Base-by-base conservation (phyloP, 371 early-diverging fungal species). In the Dinochytrium kinnereticum region DNA sequence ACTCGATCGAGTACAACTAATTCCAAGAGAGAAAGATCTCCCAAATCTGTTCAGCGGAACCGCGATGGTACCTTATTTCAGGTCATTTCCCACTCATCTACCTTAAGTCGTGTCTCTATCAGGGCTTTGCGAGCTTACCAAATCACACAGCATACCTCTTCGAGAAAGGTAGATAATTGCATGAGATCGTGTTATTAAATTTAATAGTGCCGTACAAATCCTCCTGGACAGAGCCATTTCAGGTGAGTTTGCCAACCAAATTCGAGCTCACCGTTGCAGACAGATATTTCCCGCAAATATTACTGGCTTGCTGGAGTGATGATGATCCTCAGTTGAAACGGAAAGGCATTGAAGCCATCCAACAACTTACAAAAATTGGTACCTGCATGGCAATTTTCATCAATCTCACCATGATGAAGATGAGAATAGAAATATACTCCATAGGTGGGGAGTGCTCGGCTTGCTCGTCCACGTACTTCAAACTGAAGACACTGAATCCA, bases 331-430 rank as follows among this genome's bases (percentile, higher is more conserved):
- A 86, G 34, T 70, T 81, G 34, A 83, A 84, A 51, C 84, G 85
- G 73, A 89, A 86, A 57, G 92, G 90, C 7, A 75, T 94, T 2
- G 86, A 86, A 1, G 85, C 91, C 0, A 72, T 94, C 7, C 93
- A 93, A 65, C 82, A 92, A 70, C 80, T 94, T 3, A 86, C 93
- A 2, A 81, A 91, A 59, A 81, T 82, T 70, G 94, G 92, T 90
- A 82, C 28, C 26, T 21, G 65, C 39, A 69, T 33, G 28, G 10
- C 40, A 49, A 17, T 68, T 26, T 34, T 26, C 40, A 19, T 33
- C 55, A 28, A 33, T 44, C 15, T 31, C 51, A 24, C 57, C n/a
- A n/a, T n/a, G n/a, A n/a, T n/a, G 19, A 73, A 91, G 92, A 91
- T 61, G 79, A 83, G 40, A 91, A 92, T 69, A 82, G 87, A 36